A percentile compares a stretch with the other conserved stretches of the same genome.
These are phyloP conservation scores for Keqinozyma sinolaborantium DNA, from an alignment of 1,139 yeast species.

Conservation along the genomic window DNA sequence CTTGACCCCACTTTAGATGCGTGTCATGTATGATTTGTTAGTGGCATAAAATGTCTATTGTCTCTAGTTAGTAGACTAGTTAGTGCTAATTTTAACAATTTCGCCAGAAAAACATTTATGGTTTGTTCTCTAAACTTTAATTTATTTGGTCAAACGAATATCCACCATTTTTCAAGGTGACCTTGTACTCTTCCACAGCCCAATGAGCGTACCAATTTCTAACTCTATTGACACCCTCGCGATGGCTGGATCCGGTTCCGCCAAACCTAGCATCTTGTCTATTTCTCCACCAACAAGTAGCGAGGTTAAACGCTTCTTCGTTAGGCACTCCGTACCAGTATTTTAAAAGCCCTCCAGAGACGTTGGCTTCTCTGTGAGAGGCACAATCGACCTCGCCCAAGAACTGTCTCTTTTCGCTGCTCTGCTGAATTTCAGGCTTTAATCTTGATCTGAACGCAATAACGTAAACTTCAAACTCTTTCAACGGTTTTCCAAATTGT, in stretches of 20 bases:
- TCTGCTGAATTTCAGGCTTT: conserved; percentile 18
- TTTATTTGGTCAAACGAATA: too few relatives aligned
- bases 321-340: conserved; percentile 33
- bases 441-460: conserved; percentile 28
- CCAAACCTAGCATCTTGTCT: conserved; percentile 21
- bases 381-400: conserved; percentile 21
- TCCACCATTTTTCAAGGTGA: background rate
- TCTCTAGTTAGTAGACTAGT: too few relatives aligned
- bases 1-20: too few relatives aligned
- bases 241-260: conserved; percentile 25
- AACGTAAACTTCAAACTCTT: conserved; percentile 18
- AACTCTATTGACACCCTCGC: conserved; percentile 23
- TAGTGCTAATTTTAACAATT: too few relatives aligned
- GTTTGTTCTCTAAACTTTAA: too few relatives aligned
- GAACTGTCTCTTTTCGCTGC: conserved; percentile 17
- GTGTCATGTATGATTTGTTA: too few relatives aligned
- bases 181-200: conserved; percentile 30
- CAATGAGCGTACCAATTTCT: conserved; percentile 26
- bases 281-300: conserved; percentile 33
- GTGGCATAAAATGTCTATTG: too few relatives aligned
- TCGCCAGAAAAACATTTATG: too few relatives aligned
- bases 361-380: conserved; percentile 27
- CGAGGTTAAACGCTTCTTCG: conserved; percentile 24
- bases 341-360: conserved; percentile 27
- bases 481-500: conserved; percentile 9